These are phyloP conservation scores for Zoysia japonica DNA, from an alignment of 176 grass and related monocot species.

Conservation along the genomic window DNA sequence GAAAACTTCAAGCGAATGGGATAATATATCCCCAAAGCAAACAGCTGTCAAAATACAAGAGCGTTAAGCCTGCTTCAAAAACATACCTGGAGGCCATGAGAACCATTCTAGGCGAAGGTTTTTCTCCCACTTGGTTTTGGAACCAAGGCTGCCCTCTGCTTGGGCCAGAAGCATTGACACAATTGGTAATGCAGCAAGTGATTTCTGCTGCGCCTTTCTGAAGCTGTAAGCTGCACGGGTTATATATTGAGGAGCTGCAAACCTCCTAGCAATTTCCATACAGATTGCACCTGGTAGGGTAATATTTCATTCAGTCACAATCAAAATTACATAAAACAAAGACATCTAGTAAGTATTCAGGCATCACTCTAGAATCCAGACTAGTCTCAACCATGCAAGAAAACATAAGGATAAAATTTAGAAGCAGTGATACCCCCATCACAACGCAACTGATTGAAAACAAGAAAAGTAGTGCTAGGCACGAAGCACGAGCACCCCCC, in stretches of 20 bases:
- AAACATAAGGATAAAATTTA: not conserved
- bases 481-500: no score
- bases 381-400: not conserved
- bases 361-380: not conserved
- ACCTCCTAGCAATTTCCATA: conserved; percentile 73
- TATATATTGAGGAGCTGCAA: conserved; percentile 74
- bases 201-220: conserved; percentile 75
- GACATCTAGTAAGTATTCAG: not conserved
- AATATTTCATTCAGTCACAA: conserved; percentile 21
- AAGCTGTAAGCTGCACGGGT: conserved; percentile 61
- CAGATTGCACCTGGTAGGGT: conserved; percentile 59
- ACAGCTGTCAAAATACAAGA: not conserved
- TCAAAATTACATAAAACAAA: conserved; percentile 4
- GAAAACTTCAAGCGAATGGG: not conserved
- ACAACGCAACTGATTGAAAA: not conserved
- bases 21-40: not conserved
- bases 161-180: conserved; percentile 80
- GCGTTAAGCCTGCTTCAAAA: conserved; percentile 15
- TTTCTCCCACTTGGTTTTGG: conserved; percentile 86
- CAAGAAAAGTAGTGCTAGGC: not conserved
- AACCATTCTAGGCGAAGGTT: conserved; percentile 90
- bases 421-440: not conserved
- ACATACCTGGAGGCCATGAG: conserved; percentile 76
- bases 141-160: conserved; percentile 88
- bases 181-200: conserved; percentile 54